Conservation (phyloP, 768 basidiomycete genomes). For the Suillus clintonianus region DNA sequence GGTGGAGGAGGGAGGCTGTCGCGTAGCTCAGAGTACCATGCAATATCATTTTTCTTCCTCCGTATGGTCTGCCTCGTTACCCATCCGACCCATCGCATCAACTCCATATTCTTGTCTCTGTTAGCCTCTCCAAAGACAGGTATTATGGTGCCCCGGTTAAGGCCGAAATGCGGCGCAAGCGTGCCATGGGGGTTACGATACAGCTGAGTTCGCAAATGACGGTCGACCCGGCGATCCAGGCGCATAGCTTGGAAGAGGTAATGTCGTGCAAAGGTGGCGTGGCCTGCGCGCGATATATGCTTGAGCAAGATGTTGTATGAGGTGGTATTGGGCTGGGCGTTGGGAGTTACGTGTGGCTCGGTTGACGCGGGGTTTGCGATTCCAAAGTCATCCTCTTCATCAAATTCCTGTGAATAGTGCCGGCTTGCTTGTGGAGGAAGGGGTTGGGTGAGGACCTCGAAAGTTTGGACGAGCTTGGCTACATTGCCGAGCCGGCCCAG, state of each 20-base stretch:
- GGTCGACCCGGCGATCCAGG: constrained; percentile 40
- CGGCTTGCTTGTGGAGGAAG: constrained; percentile 51
- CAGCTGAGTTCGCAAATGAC: constrained; percentile 36
- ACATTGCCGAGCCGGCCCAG: constrained; percentile 62
- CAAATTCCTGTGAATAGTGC: constrained; percentile 55
- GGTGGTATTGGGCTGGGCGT: constrained; percentile 63
- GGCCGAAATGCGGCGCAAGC: constrained; percentile 50
- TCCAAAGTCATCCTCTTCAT: constrained; percentile 65
- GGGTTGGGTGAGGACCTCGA: constrained; percentile 77
- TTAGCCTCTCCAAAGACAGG: constrained; percentile 62
- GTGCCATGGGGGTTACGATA: constrained; percentile 34
- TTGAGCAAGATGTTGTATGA: constrained; percentile 65
- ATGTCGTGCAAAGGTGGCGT: constrained; percentile 63
- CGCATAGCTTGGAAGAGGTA: constrained; percentile 58
- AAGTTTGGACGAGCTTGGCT: constrained; percentile 70
- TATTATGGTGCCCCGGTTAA: constrained; percentile 58
- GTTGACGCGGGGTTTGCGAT: constrained; percentile 39
- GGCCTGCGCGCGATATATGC: constrained; percentile 49
- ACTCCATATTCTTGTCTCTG: constrained; percentile 53
- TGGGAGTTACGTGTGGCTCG: constrained; percentile 36
- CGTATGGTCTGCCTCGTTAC: constrained; percentile 48
- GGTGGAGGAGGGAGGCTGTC: constrained; percentile 16
- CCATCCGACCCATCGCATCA: constrained; percentile 60
- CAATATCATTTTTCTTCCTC: constrained; percentile 50
- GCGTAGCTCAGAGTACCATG: constrained; percentile 40